Evolutionary conservation across 2,329 filamentous ascomycete genomes (phyloP), one percentile per base, ranked within the genome.

Genomic region (Nothophaeocryptopus gaeumannii): DNA sequence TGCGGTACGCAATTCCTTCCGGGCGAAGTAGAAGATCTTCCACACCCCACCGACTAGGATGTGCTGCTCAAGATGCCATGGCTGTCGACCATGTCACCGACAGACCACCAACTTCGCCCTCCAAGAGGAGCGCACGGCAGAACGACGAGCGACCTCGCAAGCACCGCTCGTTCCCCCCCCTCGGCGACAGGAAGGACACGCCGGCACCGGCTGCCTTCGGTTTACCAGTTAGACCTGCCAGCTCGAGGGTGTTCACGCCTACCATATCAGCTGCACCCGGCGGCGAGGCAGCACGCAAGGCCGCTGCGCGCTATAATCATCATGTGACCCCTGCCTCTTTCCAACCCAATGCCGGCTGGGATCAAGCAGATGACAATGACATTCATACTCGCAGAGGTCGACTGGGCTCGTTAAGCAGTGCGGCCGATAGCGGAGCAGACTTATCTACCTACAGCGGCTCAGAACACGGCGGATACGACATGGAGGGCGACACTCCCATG

Each of bases 371-470:
- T 29, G 32, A 53, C 20, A 54, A 62, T 8, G 60, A 63, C 39
- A 40, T 58, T 31, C 41, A 58, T 40, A 38, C 48, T 33, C 60
- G 61, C 13, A 49, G 64, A 16, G 38, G 50, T 20, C 61, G 63
- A 20, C 32, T 66, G 8, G 63, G 63, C 5, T 66, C 63, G 20
- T 42, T 65, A 13, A 61, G 56, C 53, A 66, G 63, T 50, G 67
- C 67, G 12, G 65, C 65, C 41, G 67, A 70, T 45, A 69, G 67
- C 39, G 67, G 66, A 42, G 65, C 67, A 47, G 67, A 70, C 33
- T 54, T 70, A 42, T 62, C 60, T 16, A 58, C 58, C 13, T 63
- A 59, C 47, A 50, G 54, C 36, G 56, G 41, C 29, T 56, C 51
- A 36, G 54, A 63, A n/a, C 38, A 45, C 13, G 53, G 57, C 38